These are phyloP conservation scores for Crepidotus variabilis DNA, from an alignment of 768 basidiomycete genomes.

Conservation along the genomic window DNA sequence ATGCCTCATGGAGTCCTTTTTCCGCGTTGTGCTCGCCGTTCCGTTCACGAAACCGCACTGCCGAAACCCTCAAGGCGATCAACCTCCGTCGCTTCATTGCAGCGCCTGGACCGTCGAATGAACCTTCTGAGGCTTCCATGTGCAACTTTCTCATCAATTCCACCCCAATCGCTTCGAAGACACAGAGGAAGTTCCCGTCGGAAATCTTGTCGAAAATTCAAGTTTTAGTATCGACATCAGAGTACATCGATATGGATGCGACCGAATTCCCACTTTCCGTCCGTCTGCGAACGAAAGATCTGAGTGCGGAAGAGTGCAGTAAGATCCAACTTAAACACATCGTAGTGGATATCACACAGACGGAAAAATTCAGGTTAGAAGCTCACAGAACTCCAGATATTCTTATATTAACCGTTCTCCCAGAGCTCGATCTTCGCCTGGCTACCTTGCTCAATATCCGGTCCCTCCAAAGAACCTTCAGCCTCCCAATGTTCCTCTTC, in stretches of 20 bases:
- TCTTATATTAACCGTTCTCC: constrained; percentile 4
- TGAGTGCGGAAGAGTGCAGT: constrained; percentile 45
- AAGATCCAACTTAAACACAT: constrained; percentile 56
- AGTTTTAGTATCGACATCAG: constrained; percentile 61
- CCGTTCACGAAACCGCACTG: constrained; percentile 38
- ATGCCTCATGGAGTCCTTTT: constrained; percentile 38
- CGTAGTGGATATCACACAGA: constrained; percentile 54
- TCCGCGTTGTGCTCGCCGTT: constrained; percentile 55
- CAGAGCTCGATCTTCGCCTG: constrained; percentile 39
- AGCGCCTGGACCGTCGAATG: constrained; percentile 27
- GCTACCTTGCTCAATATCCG: constrained; percentile 46
- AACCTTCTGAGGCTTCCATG: constrained; percentile 28
- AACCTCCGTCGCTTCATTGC: constrained; percentile 50
- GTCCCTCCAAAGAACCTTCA: constrained; percentile 54
- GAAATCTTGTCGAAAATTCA: constrained; percentile 61
- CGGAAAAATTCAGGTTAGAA: constrained; percentile 63
- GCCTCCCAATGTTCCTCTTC: constrained; percentile 61
- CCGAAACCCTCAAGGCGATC: constrained; percentile 41
- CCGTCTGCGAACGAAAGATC: constrained; percentile 53
- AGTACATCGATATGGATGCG: constrained; percentile 44
- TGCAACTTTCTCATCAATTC: constrained; percentile 44
- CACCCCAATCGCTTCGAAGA: constrained; percentile 14
- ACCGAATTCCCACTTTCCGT: constrained; percentile 50
- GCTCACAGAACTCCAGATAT: background rate
- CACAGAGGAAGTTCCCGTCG: constrained; percentile 36